These are phyloP conservation scores for Fusarium globosum DNA, from an alignment of 2,329 filamentous ascomycete genomes.

Conservation along the genomic window DNA sequence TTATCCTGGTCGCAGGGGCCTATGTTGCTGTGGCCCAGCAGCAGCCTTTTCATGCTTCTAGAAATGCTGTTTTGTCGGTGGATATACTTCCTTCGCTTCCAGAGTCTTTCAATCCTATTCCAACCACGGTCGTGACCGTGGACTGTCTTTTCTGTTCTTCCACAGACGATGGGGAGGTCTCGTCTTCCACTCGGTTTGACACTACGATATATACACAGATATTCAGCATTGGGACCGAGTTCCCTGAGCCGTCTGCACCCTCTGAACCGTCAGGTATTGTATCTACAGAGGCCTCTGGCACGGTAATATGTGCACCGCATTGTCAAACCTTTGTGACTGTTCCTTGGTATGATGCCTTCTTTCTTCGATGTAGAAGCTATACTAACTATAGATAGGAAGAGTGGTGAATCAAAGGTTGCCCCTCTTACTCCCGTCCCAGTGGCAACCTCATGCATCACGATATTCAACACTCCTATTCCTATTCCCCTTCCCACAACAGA, in stretches of 20 bases:
- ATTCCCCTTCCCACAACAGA: conserved; percentile 7
- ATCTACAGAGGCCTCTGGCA: conserved; percentile 15
- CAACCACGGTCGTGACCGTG: conserved; percentile 25
- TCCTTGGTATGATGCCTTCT: conserved; percentile 21
- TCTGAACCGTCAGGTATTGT: not conserved
- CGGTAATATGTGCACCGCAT: conserved; percentile 35
- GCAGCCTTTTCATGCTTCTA: conserved; percentile 3
- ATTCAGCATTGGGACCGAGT: not conserved
- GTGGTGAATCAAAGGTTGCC: conserved; percentile 14
- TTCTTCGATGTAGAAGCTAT: not conserved
- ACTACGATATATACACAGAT: not conserved
- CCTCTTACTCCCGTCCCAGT: conserved; percentile 14
- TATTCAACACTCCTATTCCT: conserved; percentile 17
- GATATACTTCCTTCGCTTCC: conserved; percentile 18
- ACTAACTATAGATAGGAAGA: conserved; percentile 20
- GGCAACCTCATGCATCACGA: conserved; percentile 37
- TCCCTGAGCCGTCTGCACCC: not conserved
- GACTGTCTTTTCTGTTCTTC: conserved; percentile 34
- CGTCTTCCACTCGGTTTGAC: not conserved
- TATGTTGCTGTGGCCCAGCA: conserved; percentile 4
- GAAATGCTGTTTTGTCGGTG: conserved; percentile 16
- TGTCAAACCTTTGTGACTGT: conserved; percentile 40
- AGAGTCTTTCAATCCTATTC: not conserved
- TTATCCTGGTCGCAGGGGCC: conserved; percentile 22
- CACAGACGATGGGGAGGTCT: not conserved